phyloP scores from a whole-genome alignment of 208 protist genomes.

The Tritrichomonas foetus region DNA sequence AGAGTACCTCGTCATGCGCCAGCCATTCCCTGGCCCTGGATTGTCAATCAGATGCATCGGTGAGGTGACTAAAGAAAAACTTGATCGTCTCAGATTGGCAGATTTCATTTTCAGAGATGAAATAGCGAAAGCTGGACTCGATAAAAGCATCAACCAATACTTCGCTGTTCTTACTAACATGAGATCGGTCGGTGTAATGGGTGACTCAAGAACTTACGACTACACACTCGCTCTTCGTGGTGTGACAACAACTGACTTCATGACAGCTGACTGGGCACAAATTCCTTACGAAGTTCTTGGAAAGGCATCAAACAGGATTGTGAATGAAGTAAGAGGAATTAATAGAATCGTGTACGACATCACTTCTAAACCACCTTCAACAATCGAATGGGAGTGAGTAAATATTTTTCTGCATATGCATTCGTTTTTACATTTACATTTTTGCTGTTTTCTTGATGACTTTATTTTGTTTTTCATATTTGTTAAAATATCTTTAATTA shows the following conservation, averaged over 20 bases:
- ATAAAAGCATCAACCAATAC: background rate
- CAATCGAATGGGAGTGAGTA: slow-evolving; percentile 15
- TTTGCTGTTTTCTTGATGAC: too few relatives aligned
- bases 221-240: slow-evolving; percentile 48
- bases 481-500: too few relatives aligned
- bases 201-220: slow-evolving; percentile 63
- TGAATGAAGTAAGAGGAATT: background rate
- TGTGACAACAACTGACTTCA: slow-evolving; percentile 90
- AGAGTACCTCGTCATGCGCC: slow-evolving; percentile 72
- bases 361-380: background rate
- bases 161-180: slow-evolving; percentile 69
- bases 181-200: slow-evolving; percentile 85
- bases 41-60: slow-evolving; percentile 88
- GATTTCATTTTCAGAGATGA: background rate
- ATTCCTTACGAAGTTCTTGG: background rate
- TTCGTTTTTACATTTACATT: too few relatives aligned
- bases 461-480: too few relatives aligned
- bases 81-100: background rate
- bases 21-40: slow-evolving; percentile 93
- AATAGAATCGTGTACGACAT: background rate
- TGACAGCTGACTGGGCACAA: slow-evolving; percentile 69
- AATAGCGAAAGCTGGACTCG: background rate
- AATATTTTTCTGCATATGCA: too few relatives aligned
- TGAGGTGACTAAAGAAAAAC: slow-evolving; percentile 57
- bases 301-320: background rate